These are phyloP conservation scores for Rhizopogon hawkerae DNA, from an alignment of 1,284 basidiomycete species.

Conservation along the genomic window DNA sequence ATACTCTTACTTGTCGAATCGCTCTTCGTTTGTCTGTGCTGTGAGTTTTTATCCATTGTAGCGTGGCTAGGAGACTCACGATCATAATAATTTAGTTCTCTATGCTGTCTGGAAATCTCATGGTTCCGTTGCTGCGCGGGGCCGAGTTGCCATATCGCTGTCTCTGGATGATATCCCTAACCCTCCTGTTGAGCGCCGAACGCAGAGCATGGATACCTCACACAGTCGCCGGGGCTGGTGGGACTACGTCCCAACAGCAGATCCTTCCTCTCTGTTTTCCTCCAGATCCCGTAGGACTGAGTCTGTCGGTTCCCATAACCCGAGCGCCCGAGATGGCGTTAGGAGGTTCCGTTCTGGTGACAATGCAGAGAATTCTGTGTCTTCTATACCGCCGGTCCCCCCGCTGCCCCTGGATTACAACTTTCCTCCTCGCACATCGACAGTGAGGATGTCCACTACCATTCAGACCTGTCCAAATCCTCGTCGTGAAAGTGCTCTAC, in stretches of 20 bases:
- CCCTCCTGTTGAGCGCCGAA: constrained; percentile 20
- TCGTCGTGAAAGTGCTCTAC: constrained; percentile 7
- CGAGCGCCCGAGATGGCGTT: constrained; percentile 6
- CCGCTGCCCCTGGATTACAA: constrained; percentile 7
- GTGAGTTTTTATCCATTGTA: constrained; percentile 31
- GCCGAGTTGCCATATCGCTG: constrained; percentile 47
- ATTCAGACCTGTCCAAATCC: constrained; percentile 3
- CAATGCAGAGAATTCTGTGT: constrained; percentile 4
- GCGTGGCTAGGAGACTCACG: not conserved
- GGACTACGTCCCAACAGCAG: constrained; percentile 36
- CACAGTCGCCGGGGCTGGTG: constrained; percentile 42
- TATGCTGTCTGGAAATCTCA: constrained; percentile 51
- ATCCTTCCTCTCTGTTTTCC: constrained; percentile 4
- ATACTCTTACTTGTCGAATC: constrained; percentile 47
- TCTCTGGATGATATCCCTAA: constrained; percentile 35
- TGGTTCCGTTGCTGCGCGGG: constrained; percentile 41
- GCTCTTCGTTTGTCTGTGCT: constrained; percentile 51
- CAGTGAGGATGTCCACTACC: constrained; percentile 19
- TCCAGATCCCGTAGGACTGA: not conserved
- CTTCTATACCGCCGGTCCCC: not conserved
- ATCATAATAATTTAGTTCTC: constrained; percentile 34
- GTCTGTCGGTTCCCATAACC: constrained; percentile 2
- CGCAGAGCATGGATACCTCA: constrained; percentile 17
- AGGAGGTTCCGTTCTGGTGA: not conserved
- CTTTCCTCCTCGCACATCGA: constrained; percentile 10